phyloP scores from a whole-genome alignment of 352 stramenopile species.

The Globisporangium spiculum region DNA sequence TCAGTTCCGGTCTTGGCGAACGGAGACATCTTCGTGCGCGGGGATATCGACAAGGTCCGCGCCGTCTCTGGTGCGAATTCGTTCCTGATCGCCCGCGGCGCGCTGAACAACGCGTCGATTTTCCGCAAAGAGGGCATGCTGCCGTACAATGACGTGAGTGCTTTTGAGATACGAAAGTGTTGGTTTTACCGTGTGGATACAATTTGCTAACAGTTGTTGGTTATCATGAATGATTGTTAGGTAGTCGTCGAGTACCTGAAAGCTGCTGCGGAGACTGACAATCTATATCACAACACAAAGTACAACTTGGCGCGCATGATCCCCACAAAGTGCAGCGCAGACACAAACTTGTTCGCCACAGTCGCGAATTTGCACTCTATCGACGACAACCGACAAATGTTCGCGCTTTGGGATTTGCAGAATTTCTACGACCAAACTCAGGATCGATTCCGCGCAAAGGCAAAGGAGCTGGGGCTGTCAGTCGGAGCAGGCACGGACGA shows the following conservation, averaged over 20 bases:
- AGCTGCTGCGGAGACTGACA: constrained; percentile 75
- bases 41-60: constrained; percentile 62
- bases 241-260: constrained; percentile 67
- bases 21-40: constrained; percentile 79
- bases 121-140: constrained; percentile 71
- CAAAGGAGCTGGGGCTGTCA: constrained; percentile 24
- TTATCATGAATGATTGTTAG: constrained; percentile 11
- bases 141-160: constrained; percentile 56
- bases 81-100: constrained; percentile 83
- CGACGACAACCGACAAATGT: constrained; percentile 68
- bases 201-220: background rate
- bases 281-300: constrained; percentile 90
- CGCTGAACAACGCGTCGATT: constrained; percentile 79
- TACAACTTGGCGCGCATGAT: constrained; percentile 88
- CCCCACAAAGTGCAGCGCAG: constrained; percentile 49
- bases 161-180: constrained; percentile 35
- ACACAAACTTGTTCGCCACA: constrained; percentile 27
- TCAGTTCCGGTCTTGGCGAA: constrained; percentile 71
- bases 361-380: constrained; percentile 57
- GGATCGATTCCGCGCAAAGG: constrained; percentile 44
- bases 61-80: constrained; percentile 58
- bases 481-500: constrained; percentile 37
- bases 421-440: constrained; percentile 59
- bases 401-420: constrained; percentile 60
- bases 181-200: background rate